These are phyloP conservation scores for Cryphonectria naterciae DNA, from an alignment of 2,329 filamentous ascomycete species.

Conservation along the genomic window DNA sequence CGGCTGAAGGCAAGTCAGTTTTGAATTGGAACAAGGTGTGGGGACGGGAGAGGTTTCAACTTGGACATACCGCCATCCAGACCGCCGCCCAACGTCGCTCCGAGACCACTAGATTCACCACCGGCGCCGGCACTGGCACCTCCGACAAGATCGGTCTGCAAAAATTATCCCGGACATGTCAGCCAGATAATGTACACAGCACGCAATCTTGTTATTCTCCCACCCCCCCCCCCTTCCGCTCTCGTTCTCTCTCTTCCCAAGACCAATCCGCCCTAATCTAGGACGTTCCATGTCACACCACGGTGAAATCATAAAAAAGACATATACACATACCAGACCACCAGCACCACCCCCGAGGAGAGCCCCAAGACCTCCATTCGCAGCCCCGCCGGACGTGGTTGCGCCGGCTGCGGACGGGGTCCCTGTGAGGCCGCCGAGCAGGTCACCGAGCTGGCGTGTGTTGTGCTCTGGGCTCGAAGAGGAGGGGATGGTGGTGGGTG, in stretches of 20 bases:
- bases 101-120: constrained; percentile 9
- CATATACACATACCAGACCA: neutral
- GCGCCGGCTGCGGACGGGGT: neutral
- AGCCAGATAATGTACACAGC: neutral
- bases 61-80: constrained; percentile 4
- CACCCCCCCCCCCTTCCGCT: neutral
- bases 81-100: constrained; percentile 12
- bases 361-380: neutral
- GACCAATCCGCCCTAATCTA: too few relatives aligned
- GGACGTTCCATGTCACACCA: neutral
- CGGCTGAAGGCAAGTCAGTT: constrained; percentile 6
- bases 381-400: neutral
- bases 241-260: neutral
- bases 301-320: neutral
- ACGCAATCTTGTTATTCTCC: neutral
- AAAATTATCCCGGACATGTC: neutral
- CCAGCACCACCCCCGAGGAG: constrained; percentile 8
- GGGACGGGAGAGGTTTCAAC: neutral
- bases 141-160: constrained; percentile 14
- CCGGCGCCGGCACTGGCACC: constrained; percentile 6
- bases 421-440: constrained; percentile 10
- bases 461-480: neutral
- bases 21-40: neutral
- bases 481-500: constrained; percentile 4
- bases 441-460: constrained; percentile 18